Evolutionary conservation across 1,284 basidiomycete species (phyloP), one percentile per base, ranked within the genome.

Genomic region (Lentinus polychrous): DNA sequence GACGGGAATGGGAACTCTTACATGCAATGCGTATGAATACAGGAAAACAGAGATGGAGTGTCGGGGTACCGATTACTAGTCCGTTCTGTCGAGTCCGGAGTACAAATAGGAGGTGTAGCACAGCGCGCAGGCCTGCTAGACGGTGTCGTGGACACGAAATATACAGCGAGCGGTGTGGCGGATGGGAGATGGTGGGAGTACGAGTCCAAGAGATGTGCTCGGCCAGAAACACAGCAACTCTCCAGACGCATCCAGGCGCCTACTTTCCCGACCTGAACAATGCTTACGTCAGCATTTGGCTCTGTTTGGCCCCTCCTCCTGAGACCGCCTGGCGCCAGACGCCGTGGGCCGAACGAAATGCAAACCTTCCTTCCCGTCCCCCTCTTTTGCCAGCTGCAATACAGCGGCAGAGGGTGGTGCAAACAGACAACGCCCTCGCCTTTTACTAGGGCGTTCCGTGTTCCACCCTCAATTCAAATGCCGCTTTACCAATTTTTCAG

Each of bases 361-460:
- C 68, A 66, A 66, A 71, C 54, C 41, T 50, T 54, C 45, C 50
- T 44, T 45, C 43, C 48, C 45, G 50, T 40, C n/a, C 22, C 43
- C 17, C 24, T 12, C 18, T 14, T n/a, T 5, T 6, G 18, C 14
- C 14, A 34, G 8, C 33, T 34, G 33, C 33, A 34, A 31, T n/a
- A 22, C 20, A 55, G 69, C 69, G 68, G 66, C 67, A 70, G 72
- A 64, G 67, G 70, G 64, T 62, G 62, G 62, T 61, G 66, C 74
- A 77, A 76, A 46, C 59, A 66, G 59, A 72, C 68, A 74, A 76
- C 70, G 71, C 73, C 74, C 75, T 76, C 76, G 76, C 75, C 76
- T 78, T 76, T 76, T 76, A 77, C 76, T 78, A 77, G 75, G 74
- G 74, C 71, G 68, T 74, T 75, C 75, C 69, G 74, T 78, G 75